Base-by-base conservation (phyloP, 2,329 filamentous ascomycete genomes). In the Anthostomella pinea region DNA sequence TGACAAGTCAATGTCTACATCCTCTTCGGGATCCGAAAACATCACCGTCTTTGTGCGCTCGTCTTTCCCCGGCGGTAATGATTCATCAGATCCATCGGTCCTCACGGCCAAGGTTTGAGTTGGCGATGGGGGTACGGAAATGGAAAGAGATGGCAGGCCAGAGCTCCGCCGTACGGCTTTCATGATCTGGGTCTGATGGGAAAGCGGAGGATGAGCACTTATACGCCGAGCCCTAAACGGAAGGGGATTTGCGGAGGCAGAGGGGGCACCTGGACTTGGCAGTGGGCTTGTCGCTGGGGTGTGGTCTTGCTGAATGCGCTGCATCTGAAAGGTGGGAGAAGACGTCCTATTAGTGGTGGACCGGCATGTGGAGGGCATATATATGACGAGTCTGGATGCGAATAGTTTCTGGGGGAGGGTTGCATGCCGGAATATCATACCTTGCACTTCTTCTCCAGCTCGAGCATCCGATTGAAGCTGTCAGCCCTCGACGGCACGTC, bases 401-500 rank as follows among this genome's bases (percentile, higher is more conserved):
- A n/a, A n/a, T n/a, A n/a, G n/a, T n/a, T 14, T 11, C 31, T 28
- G 29, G 43, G 37, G 47, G 42, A 51, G 48, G 52, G 53, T 57
- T 47, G 46, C 50, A 54, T 58, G 52, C 51, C 49, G 46, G 50
- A 41, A 43, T 43, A 37, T 54, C 66, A 64, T 65, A 80, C 77
- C 72, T 76, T 77, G 58, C 66, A 69, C 54, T 66, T 67, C 53
- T 72, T 75, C 53, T 81, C 77, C 33, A 80, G 59, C 49, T 79
- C 74, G 31, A 80, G 65, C 76, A 81, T 79, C 41, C 65, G 68
- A 56, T 77, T 68, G 46, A 80, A 69, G 56, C 69, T 77, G 53
- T 69, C 68, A 44, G 65, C 64, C 49, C 64, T 63, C 33, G 60
- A 48, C 11, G 49, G 49, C 24, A 44, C 35, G 39, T 45, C 57